Percentiles rank a stretch among this genome's conserved stretches.
These are phyloP conservation scores for Dactylella cylindrospora DNA, from an alignment of 2,329 filamentous ascomycete genomes.

Conservation along the genomic window DNA sequence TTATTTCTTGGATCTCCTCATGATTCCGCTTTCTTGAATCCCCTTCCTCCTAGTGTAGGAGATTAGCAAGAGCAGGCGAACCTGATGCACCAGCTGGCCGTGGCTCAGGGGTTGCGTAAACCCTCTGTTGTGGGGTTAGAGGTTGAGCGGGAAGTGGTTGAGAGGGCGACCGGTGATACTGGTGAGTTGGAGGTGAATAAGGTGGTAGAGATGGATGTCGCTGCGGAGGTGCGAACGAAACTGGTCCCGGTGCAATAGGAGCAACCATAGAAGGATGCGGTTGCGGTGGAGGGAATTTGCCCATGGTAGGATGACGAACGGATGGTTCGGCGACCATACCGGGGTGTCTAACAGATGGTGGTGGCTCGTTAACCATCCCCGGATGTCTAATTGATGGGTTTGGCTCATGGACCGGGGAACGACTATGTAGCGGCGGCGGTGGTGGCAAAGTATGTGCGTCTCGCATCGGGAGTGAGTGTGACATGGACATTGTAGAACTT, in stretches of 20 bases:
- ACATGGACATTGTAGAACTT: slow-evolving; percentile 31
- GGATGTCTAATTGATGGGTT: neutral
- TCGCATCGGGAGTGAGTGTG: slow-evolving; percentile 25
- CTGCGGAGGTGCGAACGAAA: slow-evolving; percentile 6
- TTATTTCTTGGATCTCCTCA: no score
- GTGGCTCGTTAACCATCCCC: neutral
- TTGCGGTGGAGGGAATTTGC: slow-evolving; percentile 39
- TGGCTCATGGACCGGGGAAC: slow-evolving; percentile 18
- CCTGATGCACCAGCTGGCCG: slow-evolving; percentile 46
- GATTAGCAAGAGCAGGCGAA: slow-evolving; percentile 49
- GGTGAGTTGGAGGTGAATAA: slow-evolving; percentile 31
- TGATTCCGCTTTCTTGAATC: no score
- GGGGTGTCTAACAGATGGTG: neutral
- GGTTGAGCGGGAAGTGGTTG: slow-evolving; percentile 28
- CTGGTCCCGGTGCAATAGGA: slow-evolving; percentile 33
- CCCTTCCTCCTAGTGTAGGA: slow-evolving; percentile 46
- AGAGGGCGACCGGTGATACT: slow-evolving; percentile 33
- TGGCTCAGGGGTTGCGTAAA: slow-evolving; percentile 41
- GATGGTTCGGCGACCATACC: neutral
- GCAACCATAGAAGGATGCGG: slow-evolving; percentile 19
- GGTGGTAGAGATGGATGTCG: slow-evolving; percentile 30
- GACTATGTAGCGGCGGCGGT: slow-evolving; percentile 12
- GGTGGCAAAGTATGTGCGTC: slow-evolving; percentile 23
- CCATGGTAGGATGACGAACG: slow-evolving; percentile 27
- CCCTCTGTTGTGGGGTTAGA: slow-evolving; percentile 18